A percentile compares a stretch with the other conserved stretches of the same genome.
Conservation (phyloP, 495 filamentous ascomycete species). For the Hyphodiscus hymeniophilus region DNA sequence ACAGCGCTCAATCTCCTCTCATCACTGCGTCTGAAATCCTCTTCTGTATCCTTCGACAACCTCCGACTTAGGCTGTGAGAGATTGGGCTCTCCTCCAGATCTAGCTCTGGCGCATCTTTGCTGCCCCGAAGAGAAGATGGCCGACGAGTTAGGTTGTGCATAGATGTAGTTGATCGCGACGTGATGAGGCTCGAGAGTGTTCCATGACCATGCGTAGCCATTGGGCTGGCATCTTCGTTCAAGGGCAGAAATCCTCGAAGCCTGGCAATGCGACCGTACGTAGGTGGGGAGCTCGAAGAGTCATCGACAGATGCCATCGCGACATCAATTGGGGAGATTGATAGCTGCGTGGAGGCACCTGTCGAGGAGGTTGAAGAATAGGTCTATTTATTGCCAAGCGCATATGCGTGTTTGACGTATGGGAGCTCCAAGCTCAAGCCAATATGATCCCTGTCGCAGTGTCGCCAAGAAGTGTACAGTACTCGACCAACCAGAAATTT, state of each 20-base stretch:
- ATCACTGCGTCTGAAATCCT: conserved; percentile 25
- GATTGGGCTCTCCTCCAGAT: conserved; percentile 6
- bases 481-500: too few relatives aligned
- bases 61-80: conserved; percentile 2
- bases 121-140: conserved; percentile 9
- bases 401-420: too few relatives aligned
- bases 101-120: not conserved
- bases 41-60: conserved; percentile 12
- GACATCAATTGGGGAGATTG: not conserved
- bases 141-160: conserved; percentile 4
- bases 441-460: too few relatives aligned
- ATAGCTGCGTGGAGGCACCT: too few relatives aligned
- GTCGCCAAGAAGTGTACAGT: too few relatives aligned
- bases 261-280: conserved; percentile 16
- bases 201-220: conserved; percentile 26
- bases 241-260: conserved; percentile 18
- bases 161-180: conserved; percentile 24
- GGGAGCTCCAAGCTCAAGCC: too few relatives aligned
- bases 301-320: not conserved
- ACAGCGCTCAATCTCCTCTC: conserved; percentile 43
- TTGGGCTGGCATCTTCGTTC: conserved; percentile 18
- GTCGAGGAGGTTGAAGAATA: too few relatives aligned
- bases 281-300: conserved; percentile 7
- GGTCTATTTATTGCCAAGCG: too few relatives aligned
- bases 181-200: conserved; percentile 31